phyloP scores from a whole-genome alignment of 768 basidiomycete species.

The Leccinellum albellum region DNA sequence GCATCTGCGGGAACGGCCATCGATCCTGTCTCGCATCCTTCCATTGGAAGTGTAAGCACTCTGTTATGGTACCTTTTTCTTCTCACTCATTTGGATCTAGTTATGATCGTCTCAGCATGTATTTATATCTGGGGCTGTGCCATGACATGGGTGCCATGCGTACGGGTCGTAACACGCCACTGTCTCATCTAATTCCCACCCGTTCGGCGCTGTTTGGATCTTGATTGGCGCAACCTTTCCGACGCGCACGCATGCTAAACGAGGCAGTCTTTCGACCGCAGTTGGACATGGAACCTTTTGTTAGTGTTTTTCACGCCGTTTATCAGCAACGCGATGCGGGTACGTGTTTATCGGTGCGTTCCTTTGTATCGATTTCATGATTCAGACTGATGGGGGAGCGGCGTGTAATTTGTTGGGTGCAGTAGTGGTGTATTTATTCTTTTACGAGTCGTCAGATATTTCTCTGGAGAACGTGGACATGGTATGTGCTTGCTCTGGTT shows the following conservation, averaged over 20 bases:
- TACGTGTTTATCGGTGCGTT: slow-evolving; percentile 62
- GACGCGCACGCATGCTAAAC: slow-evolving; percentile 66
- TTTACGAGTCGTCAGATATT: slow-evolving; percentile 69
- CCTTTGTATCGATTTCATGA: no score
- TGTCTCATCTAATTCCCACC: neutral
- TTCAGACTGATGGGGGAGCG: slow-evolving; percentile 6
- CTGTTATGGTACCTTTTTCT: neutral
- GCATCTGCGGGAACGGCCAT: slow-evolving; percentile 67
- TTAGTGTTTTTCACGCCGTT: slow-evolving; percentile 80
- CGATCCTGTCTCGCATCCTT: slow-evolving; percentile 43
- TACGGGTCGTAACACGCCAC: neutral
- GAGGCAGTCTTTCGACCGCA: slow-evolving; percentile 66
- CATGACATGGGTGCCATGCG: slow-evolving; percentile 63
- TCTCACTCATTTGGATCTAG: slow-evolving; percentile 19
- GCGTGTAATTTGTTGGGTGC: slow-evolving; percentile 60
- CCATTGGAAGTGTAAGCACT: slow-evolving; percentile 47
- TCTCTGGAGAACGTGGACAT: slow-evolving; percentile 63
- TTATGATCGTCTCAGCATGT: slow-evolving; percentile 66
- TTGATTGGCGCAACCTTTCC: slow-evolving; percentile 76
- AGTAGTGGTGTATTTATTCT: slow-evolving; percentile 64
- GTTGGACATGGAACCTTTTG: slow-evolving; percentile 72
- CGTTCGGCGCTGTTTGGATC: slow-evolving; percentile 62
- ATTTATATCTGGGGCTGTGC: slow-evolving; percentile 72
- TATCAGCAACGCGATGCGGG: slow-evolving; percentile 60
- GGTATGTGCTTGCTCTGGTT: slow-evolving; percentile 28